phyloP scores from a whole-genome alignment of 352 stramenopile genomes.

The Pythium aristosporum region DNA sequence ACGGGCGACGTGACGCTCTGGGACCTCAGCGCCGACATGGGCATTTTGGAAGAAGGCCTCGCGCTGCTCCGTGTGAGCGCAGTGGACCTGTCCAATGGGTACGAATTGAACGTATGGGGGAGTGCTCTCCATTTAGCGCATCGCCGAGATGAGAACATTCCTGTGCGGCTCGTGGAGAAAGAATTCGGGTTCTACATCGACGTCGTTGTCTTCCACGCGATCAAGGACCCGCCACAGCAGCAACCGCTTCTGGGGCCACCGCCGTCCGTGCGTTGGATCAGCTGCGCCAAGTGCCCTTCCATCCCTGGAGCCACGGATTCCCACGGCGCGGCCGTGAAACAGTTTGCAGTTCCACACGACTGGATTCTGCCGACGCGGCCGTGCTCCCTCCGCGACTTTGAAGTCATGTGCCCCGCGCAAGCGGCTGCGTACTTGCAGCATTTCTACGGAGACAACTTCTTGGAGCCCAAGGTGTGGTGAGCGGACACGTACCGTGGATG shows the following conservation, averaged over 20 bases:
- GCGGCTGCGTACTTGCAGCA: conserved; percentile 51
- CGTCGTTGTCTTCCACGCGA: conserved; percentile 57
- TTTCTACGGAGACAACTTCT: conserved; percentile 52
- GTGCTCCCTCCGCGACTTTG: conserved; percentile 46
- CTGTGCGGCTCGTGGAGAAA: conserved; percentile 55
- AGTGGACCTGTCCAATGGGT: conserved; percentile 22
- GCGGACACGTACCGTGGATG: background rate
- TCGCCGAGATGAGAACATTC: conserved; percentile 54
- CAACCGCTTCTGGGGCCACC: conserved; percentile 35
- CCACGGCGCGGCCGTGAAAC: background rate
- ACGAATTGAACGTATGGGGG: conserved; percentile 52
- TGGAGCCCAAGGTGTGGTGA: conserved; percentile 19
- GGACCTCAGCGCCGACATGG: conserved; percentile 59
- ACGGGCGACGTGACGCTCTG: conserved; percentile 49
- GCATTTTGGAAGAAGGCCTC: conserved; percentile 43
- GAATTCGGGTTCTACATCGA: conserved; percentile 64
- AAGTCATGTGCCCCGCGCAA: conserved; percentile 50
- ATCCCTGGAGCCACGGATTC: conserved; percentile 34
- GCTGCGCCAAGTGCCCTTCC: conserved; percentile 46
- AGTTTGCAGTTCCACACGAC: conserved; percentile 1
- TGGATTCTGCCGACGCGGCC: conserved; percentile 28
- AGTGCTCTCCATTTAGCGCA: conserved; percentile 35
- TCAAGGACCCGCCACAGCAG: conserved; percentile 24
- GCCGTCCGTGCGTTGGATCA: conserved; percentile 43
- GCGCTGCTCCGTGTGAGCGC: conserved; percentile 33